Conservation (phyloP, 2,329 filamentous ascomycete species). For the Colletotrichum trifolii region DNA sequence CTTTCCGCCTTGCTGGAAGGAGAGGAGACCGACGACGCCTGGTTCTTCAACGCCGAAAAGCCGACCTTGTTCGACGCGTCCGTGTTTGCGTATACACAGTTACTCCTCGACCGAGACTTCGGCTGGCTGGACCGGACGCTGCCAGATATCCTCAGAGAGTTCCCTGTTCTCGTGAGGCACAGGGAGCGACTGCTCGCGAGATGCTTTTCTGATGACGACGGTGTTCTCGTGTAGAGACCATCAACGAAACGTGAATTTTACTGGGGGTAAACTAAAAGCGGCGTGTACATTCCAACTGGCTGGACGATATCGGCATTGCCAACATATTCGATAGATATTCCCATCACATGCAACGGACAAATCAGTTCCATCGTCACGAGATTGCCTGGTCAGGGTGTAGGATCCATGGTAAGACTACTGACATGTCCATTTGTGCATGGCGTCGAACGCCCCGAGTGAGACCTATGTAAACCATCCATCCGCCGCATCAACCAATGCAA, state of each 20-base stretch:
- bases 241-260: background rate
- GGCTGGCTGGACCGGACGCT: slow-evolving; percentile 74
- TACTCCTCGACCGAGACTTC: slow-evolving; percentile 75
- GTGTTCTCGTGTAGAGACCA: slow-evolving; percentile 9
- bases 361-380: no score
- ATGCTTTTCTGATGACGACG: slow-evolving; percentile 22
- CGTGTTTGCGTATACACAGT: slow-evolving; percentile 89
- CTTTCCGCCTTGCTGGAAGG: slow-evolving; percentile 55
- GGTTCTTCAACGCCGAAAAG: slow-evolving; percentile 60
- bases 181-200: slow-evolving; percentile 45
- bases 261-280: background rate
- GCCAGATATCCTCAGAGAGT: slow-evolving; percentile 63
- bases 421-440: slow-evolving; percentile 29
- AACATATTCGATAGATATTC: background rate
- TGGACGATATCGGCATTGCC: background rate
- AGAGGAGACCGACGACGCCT: slow-evolving; percentile 43
- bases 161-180: slow-evolving; percentile 69
- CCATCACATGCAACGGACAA: no score
- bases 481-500: slow-evolving; percentile 30
- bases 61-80: slow-evolving; percentile 87
- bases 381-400: no score
- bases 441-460: slow-evolving; percentile 17
- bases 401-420: background rate
- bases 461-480: slow-evolving; percentile 33
- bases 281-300: background rate